Conservation (phyloP, 139 green algal species). For the Tetraselmis striata region DNA sequence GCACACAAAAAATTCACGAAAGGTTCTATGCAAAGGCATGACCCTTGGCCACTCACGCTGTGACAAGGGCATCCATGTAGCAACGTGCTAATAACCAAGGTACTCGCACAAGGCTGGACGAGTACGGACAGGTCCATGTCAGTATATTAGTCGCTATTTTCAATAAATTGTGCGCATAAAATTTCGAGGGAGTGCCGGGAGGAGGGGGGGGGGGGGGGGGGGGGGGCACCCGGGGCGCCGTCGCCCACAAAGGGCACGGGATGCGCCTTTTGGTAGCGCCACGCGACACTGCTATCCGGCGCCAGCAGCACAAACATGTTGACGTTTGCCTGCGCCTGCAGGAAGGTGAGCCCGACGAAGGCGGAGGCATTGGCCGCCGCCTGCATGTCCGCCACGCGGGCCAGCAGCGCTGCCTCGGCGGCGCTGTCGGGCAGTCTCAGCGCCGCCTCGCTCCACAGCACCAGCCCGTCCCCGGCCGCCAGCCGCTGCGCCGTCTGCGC, state of each 20-base stretch:
- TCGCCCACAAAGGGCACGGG: slow-evolving; percentile 26
- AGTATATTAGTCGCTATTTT: background rate
- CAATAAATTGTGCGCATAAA: slow-evolving; percentile 7
- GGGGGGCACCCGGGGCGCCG: too few species aligned
- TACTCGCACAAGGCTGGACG: too few species aligned
- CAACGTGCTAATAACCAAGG: too few species aligned
- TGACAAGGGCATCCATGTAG: too few species aligned
- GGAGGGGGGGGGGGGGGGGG: too few species aligned
- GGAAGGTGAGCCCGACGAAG: background rate
- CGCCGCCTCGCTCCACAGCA: background rate
- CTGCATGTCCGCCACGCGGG: background rate
- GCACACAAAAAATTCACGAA: too few species aligned
- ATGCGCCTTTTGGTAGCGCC: slow-evolving; percentile 27
- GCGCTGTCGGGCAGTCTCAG: slow-evolving; percentile 6
- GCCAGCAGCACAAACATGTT: slow-evolving; percentile 28
- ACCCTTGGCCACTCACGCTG: too few species aligned
- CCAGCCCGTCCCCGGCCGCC: slow-evolving; percentile 6
- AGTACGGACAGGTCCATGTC: too few species aligned
- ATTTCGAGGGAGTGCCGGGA: too few species aligned
- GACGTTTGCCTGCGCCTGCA: background rate
- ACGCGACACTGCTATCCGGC: slow-evolving; percentile 14
- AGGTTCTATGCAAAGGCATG: too few species aligned
- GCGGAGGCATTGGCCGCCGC: slow-evolving; percentile 5
- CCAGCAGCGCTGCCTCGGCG: background rate
- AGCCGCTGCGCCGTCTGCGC: background rate